phyloP scores from a whole-genome alignment of 2,329 filamentous ascomycete species.

The Aspergillus sp. region DNA sequence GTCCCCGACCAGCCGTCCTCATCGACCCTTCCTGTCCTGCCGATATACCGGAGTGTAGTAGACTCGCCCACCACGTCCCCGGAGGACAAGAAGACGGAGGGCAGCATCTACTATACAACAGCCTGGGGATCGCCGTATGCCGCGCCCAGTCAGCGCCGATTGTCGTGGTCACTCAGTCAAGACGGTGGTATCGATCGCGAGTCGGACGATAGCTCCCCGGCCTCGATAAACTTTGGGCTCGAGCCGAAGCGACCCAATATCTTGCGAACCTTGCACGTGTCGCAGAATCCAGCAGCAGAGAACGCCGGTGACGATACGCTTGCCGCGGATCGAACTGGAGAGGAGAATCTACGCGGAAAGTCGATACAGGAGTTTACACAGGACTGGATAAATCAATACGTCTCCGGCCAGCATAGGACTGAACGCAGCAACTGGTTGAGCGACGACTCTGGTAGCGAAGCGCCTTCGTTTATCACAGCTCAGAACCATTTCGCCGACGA shows the following conservation, averaged over 20 bases:
- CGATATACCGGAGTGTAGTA: constrained; percentile 36
- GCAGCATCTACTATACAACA: constrained; percentile 67
- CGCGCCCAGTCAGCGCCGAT: constrained; percentile 56
- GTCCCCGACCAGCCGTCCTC: constrained; percentile 35
- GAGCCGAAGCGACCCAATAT: constrained; percentile 33
- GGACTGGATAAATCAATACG: constrained; percentile 84
- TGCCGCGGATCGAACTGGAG: constrained; percentile 30
- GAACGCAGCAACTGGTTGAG: constrained; percentile 84
- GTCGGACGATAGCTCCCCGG: constrained; percentile 41
- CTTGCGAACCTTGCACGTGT: constrained; percentile 32
- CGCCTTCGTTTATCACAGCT: constrained; percentile 62
- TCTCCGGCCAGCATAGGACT: constrained; percentile 69
- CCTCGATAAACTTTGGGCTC: constrained; percentile 32
- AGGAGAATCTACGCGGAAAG: constrained; percentile 32
- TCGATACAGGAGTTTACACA: constrained; percentile 68
- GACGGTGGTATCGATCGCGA: constrained; percentile 51
- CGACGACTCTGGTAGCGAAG: constrained; percentile 75
- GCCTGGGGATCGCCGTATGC: constrained; percentile 94
- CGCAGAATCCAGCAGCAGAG: constrained; percentile 29
- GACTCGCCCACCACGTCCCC: constrained; percentile 47
- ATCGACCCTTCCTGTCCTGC: constrained; percentile 35
- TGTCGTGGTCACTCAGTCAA: constrained; percentile 45
- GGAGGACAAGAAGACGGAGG: constrained; percentile 50
- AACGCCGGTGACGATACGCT: constrained; percentile 32
- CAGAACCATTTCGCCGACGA: constrained; percentile 48